Base-by-base conservation (phyloP, 768 basidiomycete species). In the Rhodocollybia butyracea region DNA sequence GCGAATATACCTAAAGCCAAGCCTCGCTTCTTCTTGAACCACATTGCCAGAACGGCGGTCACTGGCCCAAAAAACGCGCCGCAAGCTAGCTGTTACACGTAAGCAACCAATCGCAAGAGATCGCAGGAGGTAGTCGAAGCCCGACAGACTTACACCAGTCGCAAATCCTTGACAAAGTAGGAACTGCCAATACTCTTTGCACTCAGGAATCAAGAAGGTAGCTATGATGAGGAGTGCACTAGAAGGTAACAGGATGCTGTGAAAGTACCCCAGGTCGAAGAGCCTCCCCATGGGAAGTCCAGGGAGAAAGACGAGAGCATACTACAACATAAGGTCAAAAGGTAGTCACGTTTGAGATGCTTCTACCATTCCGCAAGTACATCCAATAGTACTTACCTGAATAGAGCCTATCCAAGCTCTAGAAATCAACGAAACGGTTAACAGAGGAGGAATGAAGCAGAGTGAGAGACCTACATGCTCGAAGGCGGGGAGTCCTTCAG, bases 381-480 rank as follows among this genome's bases (percentile, higher is more conserved):
- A n/a, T 15, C n/a, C 51, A 17, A 46, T 29, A 24, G 6, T 12
- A 29, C 57, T 21, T 57, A 83, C 88, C 72, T 89, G 88, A 22
- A 85, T 70, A 1, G 89, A 91, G 5, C 89, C 89, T 31, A 91
- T 91, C 89, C 88, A 91, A 40, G 88, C 81, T 42, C 88, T 89
- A 57, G 22, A n/a, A 48, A 57, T 36, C 26, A n/a, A n/a, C 40
- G 21, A 19, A 17, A 10, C 10, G 24, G 5, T 19, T 5, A 27
- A 19, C 24, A 53, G 39, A 31, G 29, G 13, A 19, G 51, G 26
- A 13, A 42, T 54, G 11, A 51, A 40, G 34, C 38, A 24, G 2
- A 24, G 12, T 3, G 13, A n/a, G n/a, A n/a, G n/a, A n/a, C 79
- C 57, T 64, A 86, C 86, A 89, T 89, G n/a, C 67, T 76, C 12